Base-by-base conservation (phyloP, 345 rosid genomes). In the Mercurialis annua region DNA sequence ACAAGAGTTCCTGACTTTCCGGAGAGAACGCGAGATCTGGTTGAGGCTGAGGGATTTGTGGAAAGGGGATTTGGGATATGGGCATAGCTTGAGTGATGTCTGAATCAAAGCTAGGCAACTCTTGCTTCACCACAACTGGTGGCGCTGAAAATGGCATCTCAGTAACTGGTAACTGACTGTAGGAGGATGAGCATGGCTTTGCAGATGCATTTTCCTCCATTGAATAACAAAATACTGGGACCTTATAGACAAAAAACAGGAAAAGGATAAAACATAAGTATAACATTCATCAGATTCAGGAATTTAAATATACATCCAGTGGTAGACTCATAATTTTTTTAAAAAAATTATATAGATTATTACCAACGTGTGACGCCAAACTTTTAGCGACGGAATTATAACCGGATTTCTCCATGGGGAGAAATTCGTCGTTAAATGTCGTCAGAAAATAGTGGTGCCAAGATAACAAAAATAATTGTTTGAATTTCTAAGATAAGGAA, bases 1-100 rank as follows among this genome's bases (percentile, higher is more conserved):
- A 77, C 79, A 90, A 55, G 56, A 85, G 78, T 34, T 84, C 88
- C 23, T 82, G 82, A 75, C 87, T 83, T 10, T 76, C 95, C 0
- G 85, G 78, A 2, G 81, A 79, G 66, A 87, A 83, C 17, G 81
- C 44, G 43, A 77, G 58, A 20, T 64, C 79, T 2, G 77, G 53
- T 56, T 81, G 88, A 18, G 80, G 71, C 50, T 78, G 77, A 40
- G 70, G 65, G 34, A 72, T 52, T 38, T 71, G 69, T 14, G 74
- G 80, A 59, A 81, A 76, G 17, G 74, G 54, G 48, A 36, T 38
- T 14, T 58, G 77, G 8, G 54, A 12, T 8, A 53, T 67, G 10
- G 72, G 49, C 47, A 75, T 73, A 2, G 38, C 10, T 53, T 71
- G 64, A 44, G 66, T 55, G 17, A 63, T 59, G 56, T 71, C 70